Evolutionary conservation across 140 eudicot genomes (phyloP).

Genomic region (Ambrosia hybrid): DNA sequence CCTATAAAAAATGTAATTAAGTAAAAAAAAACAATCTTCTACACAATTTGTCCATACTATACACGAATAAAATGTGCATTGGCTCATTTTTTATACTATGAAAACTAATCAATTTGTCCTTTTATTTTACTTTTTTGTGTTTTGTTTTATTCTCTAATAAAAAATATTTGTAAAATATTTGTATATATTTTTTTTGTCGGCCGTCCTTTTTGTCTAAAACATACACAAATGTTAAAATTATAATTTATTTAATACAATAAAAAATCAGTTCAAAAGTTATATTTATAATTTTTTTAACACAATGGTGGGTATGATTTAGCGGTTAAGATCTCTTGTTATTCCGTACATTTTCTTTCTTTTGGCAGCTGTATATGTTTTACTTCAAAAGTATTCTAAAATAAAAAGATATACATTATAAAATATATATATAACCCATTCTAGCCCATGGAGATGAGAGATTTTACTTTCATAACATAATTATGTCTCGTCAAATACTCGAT

Average conservation of each 20-base stretch:
- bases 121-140: slow-evolving; percentile 9
- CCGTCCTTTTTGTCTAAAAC: neutral
- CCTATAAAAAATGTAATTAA: neutral
- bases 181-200: neutral
- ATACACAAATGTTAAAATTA: neutral
- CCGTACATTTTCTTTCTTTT: neutral
- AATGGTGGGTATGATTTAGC: slow-evolving; percentile 17
- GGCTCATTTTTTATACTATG: neutral
- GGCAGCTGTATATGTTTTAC: neutral
- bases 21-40: neutral
- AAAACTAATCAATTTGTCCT: slow-evolving; percentile 1
- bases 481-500: too few relatives aligned
- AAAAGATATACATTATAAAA: too few relatives aligned
- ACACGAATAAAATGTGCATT: neutral
- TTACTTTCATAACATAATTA: too few relatives aligned
- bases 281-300: neutral
- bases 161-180: neutral
- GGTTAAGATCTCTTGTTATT: slow-evolving; percentile 9
- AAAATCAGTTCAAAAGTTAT: neutral
- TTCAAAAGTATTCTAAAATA: too few relatives aligned
- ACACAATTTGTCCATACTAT: neutral
- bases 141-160: slow-evolving; percentile 6
- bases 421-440: too few relatives aligned
- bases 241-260: neutral
- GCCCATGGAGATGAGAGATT: too few relatives aligned